Conservation (phyloP, 2,329 filamentous ascomycete genomes). For the Cucurbitaria berberidis region DNA sequence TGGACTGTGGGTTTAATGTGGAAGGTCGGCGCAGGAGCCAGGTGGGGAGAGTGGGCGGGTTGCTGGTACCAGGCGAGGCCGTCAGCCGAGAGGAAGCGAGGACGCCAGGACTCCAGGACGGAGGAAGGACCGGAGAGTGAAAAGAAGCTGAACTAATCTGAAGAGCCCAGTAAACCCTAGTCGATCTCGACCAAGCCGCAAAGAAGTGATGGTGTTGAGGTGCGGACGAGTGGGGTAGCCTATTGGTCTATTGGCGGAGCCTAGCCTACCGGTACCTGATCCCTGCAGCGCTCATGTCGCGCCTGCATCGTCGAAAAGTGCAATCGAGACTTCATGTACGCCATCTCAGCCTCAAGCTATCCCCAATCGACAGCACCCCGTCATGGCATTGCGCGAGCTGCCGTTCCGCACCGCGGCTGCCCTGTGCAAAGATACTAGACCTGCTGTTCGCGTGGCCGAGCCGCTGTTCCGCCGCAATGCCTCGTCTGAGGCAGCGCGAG, state of each 20-base stretch:
- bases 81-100: constrained; percentile 4
- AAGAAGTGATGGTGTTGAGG: constrained; percentile 7
- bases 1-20: constrained; percentile 17
- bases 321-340: constrained; percentile 5
- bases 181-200: constrained; percentile 8
- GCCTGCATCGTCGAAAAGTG: constrained; percentile 22
- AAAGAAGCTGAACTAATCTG: neutral
- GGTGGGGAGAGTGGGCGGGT: constrained; percentile 5
- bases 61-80: neutral
- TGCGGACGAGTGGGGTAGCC: constrained; percentile 13
- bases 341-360: constrained; percentile 11
- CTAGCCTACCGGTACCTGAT: constrained; percentile 7
- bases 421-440: constrained; percentile 33
- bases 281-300: constrained; percentile 19
- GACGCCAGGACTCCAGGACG: neutral
- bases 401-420: constrained; percentile 36
- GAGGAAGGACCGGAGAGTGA: neutral
- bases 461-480: constrained; percentile 53
- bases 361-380: constrained; percentile 17
- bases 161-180: neutral
- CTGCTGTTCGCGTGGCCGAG: constrained; percentile 22
- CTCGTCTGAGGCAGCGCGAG: constrained; percentile 52
- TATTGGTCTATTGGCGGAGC: constrained; percentile 13
- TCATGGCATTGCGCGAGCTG: constrained; percentile 49
- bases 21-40: constrained; percentile 14